Evolutionary conservation across 805 yeast species (phyloP).

Genomic region (Ogataea allantospora): DNA sequence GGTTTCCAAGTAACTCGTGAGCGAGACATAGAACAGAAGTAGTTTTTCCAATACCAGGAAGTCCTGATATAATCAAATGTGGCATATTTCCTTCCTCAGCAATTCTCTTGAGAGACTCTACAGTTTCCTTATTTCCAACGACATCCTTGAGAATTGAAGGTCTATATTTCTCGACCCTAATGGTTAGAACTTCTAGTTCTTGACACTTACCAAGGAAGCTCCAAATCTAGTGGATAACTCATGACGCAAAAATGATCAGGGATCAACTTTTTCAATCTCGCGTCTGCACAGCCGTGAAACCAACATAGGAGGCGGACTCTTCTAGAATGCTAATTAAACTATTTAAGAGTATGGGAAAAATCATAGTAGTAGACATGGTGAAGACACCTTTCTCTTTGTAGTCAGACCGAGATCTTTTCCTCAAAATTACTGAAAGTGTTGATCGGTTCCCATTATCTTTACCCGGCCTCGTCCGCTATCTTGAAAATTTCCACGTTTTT

Average conservation of each 20-base stretch:
- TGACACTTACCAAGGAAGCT: slow-evolving; percentile 35
- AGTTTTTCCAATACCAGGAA: slow-evolving; percentile 97
- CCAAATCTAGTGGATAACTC: slow-evolving; percentile 32
- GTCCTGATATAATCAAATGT: slow-evolving; percentile 90
- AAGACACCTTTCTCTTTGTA: too few species aligned
- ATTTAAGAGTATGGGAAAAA: too few species aligned
- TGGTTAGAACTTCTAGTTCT: not conserved
- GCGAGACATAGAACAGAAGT: slow-evolving; percentile 92
- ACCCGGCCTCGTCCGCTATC: slow-evolving; percentile 14
- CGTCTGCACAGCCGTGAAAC: slow-evolving; percentile 10
- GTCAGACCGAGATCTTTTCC: not conserved
- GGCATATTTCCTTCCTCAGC: slow-evolving; percentile 96
- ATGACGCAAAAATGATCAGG: slow-evolving; percentile 7
- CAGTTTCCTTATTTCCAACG: slow-evolving; percentile 91
- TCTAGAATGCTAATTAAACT: too few species aligned
- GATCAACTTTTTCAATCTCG: slow-evolving; percentile 8
- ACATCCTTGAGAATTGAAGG: slow-evolving; percentile 78
- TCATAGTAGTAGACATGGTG: too few species aligned
- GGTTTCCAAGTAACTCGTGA: slow-evolving; percentile 70
- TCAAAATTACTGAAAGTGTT: too few species aligned
- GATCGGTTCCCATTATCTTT: slow-evolving; percentile 4
- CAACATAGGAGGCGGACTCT: too few species aligned
- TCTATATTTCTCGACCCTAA: slow-evolving; percentile 92
- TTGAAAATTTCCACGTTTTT: slow-evolving; percentile 9
- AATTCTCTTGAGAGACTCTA: slow-evolving; percentile 77